Percentiles rank a stretch among this genome's conserved stretches.
phyloP scores from a whole-genome alignment of 129 eudicot species.

The Gnaphalium uliginosum region DNA sequence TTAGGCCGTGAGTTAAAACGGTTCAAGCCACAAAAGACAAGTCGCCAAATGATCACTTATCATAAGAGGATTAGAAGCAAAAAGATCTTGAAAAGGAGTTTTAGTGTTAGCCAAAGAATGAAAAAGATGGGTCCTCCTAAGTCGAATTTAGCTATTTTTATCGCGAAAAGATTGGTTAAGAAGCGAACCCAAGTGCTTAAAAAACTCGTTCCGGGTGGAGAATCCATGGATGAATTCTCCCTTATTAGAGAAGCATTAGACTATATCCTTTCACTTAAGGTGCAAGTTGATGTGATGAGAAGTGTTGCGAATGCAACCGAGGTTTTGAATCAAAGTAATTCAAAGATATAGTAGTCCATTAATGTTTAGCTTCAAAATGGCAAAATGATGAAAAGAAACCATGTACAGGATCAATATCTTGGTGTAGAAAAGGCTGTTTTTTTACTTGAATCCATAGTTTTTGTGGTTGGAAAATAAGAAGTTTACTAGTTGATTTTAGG shows the following conservation, averaged over 20 bases:
- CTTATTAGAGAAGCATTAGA: conserved; percentile 79
- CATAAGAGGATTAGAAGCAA: conserved; percentile 45
- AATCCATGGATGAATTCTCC: conserved; percentile 62
- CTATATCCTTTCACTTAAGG: conserved; percentile 58
- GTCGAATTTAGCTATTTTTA: conserved; percentile 33
- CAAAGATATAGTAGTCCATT: conserved; percentile 5
- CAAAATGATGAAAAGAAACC: conserved; percentile 16
- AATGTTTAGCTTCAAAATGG: conserved; percentile 18
- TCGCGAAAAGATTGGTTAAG: conserved; percentile 67
- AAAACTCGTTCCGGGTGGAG: conserved; percentile 80
- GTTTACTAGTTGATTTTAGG: conserved; percentile 2
- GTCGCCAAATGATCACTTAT: conserved; percentile 3
- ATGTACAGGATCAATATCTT: conserved; percentile 35
- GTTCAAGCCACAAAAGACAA: not conserved
- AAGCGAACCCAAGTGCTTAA: conserved; percentile 68
- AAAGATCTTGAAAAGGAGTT: conserved; percentile 51
- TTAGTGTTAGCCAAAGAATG: conserved; percentile 26
- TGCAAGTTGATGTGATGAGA: conserved; percentile 85
- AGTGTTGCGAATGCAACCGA: conserved; percentile 51
- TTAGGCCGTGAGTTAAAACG: conserved; percentile 11
- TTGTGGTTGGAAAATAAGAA: conserved; percentile 7
- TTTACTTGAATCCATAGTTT: not conserved
- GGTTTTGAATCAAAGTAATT: conserved; percentile 37
- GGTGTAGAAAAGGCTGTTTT: not conserved
- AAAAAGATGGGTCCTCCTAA: conserved; percentile 19